Evolutionary conservation across 2,329 filamentous ascomycete species (phyloP), one percentile per base, ranked within the genome.

Genomic region (Calonectria montana): DNA sequence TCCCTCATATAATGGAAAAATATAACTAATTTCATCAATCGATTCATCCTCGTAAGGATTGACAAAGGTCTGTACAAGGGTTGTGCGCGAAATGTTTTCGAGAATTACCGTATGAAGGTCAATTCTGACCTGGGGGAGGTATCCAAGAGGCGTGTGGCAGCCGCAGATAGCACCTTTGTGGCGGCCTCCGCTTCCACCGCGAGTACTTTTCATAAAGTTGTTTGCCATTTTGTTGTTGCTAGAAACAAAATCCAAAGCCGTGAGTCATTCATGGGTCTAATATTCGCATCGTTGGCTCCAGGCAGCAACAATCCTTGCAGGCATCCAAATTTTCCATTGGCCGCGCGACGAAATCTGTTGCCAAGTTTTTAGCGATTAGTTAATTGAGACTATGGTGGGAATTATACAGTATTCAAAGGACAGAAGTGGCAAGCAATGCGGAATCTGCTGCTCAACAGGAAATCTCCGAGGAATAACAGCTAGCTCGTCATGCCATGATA

Each of bases 1-100:
- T 12, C 93, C 93, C 77, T 94, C 92, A 74, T 92, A 93, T 0
- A 95, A 85, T 0, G 93, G 93, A 73, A 95, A 95, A 0, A 88
- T 87, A 79, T 95, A 95, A 16, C 86, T 85, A 15, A 91, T 87
- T 78, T 94, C 82, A 10, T 82, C 73, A 13, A 83, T 73, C 1
- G 73, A 2, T 0, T 57, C 16, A 0, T 70, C 39, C 15, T 70
- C 39, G 1, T 85, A 85, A 0, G 90, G 87, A 73, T 94, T 94
- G 75, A 86, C 80, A 75, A 93, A 95, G 0, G 84, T 91, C 80
- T 94, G 87, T 0, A 82, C 87, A 41, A 89, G 82, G 1, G 81
- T 81, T 4, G 86, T 88, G 35, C 85, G 82, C 1, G 86, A 86
- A 25, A 83, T 88, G 1, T 87, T 88, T 2, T 90, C 86, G 6